Conservation (phyloP, 1,139 yeast species). For the Suhomyces terraborum region DNA sequence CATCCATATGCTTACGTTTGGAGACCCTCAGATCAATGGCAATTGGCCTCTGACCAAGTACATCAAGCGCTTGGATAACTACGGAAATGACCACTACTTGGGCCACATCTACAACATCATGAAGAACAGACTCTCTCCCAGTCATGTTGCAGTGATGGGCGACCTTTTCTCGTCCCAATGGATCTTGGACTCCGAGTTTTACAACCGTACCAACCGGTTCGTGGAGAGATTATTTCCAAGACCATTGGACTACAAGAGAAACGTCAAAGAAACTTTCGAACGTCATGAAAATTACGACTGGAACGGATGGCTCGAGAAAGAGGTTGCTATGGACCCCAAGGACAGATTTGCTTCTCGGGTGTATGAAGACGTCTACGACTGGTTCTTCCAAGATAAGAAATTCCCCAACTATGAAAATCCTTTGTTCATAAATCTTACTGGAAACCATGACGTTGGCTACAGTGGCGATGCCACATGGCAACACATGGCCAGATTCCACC, state of each 20-base stretch:
- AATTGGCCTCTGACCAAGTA: constrained; percentile 72
- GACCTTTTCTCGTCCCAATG: constrained; percentile 95
- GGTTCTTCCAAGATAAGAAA: constrained; percentile 50
- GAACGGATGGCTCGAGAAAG: constrained; percentile 46
- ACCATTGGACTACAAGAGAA: constrained; percentile 49
- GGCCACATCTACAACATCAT: constrained; percentile 78
- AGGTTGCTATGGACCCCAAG: constrained; percentile 40
- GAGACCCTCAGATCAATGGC: constrained; percentile 97
- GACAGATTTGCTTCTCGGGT: constrained; percentile 52
- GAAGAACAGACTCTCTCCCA: constrained; percentile 64
- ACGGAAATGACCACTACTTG: constrained; percentile 83
- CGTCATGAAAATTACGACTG: constrained; percentile 58
- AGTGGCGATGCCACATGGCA: constrained; percentile 94
- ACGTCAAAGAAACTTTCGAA: constrained; percentile 47
- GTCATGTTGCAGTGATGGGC: constrained; percentile 87
- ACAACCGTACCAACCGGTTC: constrained; percentile 72
- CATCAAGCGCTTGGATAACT: constrained; percentile 75
- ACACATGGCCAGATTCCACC: constrained; percentile 77
- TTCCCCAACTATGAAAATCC: constrained; percentile 47
- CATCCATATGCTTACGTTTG: constrained; percentile 74
- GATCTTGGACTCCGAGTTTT: constrained; percentile 86
- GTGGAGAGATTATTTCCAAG: constrained; percentile 64
- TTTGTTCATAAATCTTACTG: constrained; percentile 77
- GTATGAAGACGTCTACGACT: constrained; percentile 62
- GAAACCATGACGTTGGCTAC: constrained; percentile 96